These are phyloP conservation scores for Skeletonema menzelii DNA, from an alignment of 108 stramenopile species.

Conservation along the genomic window DNA sequence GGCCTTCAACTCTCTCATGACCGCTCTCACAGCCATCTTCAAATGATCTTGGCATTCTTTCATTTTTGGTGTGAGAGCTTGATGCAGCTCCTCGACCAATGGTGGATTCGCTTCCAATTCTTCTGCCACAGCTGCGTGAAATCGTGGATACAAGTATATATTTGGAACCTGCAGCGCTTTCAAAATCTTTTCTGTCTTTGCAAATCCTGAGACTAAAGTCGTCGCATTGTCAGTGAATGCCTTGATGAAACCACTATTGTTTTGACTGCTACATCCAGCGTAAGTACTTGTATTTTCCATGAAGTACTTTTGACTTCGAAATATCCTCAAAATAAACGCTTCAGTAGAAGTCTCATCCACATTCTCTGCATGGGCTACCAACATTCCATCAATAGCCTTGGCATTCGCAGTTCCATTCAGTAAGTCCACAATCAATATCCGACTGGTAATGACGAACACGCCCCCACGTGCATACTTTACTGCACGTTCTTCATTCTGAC, in stretches of 20 bases:
- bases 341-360: slow-evolving; percentile 90
- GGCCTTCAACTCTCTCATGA: slow-evolving; percentile 84
- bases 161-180: slow-evolving; percentile 80
- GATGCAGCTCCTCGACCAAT: slow-evolving; percentile 85
- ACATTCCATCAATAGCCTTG: slow-evolving; percentile 83
- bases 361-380: slow-evolving; percentile 93
- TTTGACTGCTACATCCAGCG: slow-evolving; percentile 13
- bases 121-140: slow-evolving; percentile 79
- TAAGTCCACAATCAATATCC: slow-evolving; percentile 96
- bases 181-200: slow-evolving; percentile 86
- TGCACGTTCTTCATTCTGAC: slow-evolving; percentile 69
- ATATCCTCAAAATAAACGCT: slow-evolving; percentile 95
- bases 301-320: slow-evolving; percentile 66
- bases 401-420: slow-evolving; percentile 71
- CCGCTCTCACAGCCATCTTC: slow-evolving; percentile 84
- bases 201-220: slow-evolving; percentile 82
- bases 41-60: slow-evolving; percentile 87
- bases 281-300: background rate
- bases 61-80: slow-evolving; percentile 83
- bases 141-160: slow-evolving; percentile 94
- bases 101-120: slow-evolving; percentile 80
- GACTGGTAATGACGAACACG: slow-evolving; percentile 85
- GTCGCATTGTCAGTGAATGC: slow-evolving; percentile 94
- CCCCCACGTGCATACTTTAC: slow-evolving; percentile 70
- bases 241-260: slow-evolving; percentile 86